Conservation (phyloP, 495 filamentous ascomycete genomes). For the Niebla homalea region DNA sequence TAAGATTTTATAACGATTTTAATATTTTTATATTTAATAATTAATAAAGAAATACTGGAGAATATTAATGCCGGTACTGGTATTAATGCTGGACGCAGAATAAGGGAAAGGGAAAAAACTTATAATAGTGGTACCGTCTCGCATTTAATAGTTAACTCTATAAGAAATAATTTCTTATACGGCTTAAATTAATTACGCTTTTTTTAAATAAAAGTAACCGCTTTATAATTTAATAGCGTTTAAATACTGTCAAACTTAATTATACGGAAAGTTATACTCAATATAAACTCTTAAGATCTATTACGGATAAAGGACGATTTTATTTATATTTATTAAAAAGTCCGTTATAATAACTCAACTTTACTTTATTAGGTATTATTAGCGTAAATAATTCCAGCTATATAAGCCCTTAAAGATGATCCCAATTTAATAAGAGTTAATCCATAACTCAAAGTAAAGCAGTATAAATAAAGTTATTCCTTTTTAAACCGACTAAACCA, state of each 20-base stretch:
- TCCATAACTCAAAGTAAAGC: neutral
- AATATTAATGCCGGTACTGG: too few species aligned
- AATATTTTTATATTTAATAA: too few species aligned
- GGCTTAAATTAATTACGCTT: neutral
- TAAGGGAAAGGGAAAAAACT: too few species aligned
- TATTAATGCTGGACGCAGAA: too few species aligned
- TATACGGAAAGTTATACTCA: neutral
- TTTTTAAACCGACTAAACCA: neutral
- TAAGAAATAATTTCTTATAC: neutral
- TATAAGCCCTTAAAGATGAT: slow-evolving; percentile 4
- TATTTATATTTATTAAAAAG: neutral
- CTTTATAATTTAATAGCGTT: neutral
- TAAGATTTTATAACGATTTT: too few species aligned
- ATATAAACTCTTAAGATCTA: neutral
- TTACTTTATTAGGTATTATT: neutral
- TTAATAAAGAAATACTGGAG: too few species aligned
- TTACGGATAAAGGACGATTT: neutral
- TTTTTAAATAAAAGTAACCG: neutral
- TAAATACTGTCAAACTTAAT: neutral
- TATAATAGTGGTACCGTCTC: too few species aligned
- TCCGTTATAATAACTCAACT: neutral
- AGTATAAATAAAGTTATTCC: neutral
- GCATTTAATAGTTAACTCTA: too few species aligned
- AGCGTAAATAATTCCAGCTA: neutral
- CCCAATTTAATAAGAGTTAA: neutral